phyloP scores from a whole-genome alignment of 192 early-diverging fungal genomes.

The Linnemannia hyalina region DNA sequence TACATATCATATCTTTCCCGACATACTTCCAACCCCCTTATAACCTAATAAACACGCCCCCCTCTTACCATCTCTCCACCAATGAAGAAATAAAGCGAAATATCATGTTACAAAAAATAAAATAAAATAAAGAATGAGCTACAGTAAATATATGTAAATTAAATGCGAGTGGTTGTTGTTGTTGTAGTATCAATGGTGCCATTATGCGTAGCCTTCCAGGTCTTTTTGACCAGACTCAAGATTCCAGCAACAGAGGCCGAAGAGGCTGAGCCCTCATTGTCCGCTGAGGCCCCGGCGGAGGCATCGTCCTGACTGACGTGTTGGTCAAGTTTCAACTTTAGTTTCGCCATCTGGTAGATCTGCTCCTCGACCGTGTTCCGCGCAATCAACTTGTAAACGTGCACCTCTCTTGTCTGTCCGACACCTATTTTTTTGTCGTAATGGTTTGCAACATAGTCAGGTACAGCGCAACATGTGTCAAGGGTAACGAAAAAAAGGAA shows the following conservation, averaged over 20 bases:
- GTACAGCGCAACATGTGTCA: background rate
- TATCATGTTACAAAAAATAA: background rate
- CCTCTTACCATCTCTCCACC: too few relatives aligned
- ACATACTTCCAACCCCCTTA: background rate
- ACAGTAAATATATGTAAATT: background rate
- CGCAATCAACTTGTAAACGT: constrained; percentile 77
- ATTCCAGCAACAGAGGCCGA: constrained; percentile 49
- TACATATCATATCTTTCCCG: background rate
- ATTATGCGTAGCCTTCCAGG: constrained; percentile 25
- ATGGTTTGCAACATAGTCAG: background rate
- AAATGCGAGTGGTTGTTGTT: background rate
- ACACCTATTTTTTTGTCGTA: constrained; percentile 61
- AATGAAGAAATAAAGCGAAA: too few relatives aligned
- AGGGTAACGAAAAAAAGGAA: background rate
- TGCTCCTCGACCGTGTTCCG: constrained; percentile 79
- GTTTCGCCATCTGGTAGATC: constrained; percentile 69
- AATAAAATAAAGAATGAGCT: background rate
- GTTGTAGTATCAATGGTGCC: background rate
- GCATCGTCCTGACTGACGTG: constrained; percentile 47
- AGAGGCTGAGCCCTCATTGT: constrained; percentile 23
- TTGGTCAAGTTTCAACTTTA: constrained; percentile 74
- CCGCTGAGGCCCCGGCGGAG: background rate
- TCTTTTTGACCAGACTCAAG: constrained; percentile 50
- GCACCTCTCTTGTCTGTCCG: constrained; percentile 87
- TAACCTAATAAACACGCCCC: too few relatives aligned